Conservation (phyloP, 345 rosid genomes). For the Moringa oleifera region DNA sequence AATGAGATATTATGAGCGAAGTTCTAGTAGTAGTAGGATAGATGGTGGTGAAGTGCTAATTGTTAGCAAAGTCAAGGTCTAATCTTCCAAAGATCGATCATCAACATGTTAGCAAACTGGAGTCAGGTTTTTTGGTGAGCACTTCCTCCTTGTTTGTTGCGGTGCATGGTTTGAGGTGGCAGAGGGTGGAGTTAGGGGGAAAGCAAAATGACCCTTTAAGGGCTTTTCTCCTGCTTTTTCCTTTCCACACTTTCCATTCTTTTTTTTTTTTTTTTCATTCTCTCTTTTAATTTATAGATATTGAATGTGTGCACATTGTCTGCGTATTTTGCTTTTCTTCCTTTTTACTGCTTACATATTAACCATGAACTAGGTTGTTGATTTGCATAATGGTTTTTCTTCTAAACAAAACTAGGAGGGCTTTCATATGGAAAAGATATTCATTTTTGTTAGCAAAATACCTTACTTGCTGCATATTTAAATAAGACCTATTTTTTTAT, state of each 20-base stretch:
- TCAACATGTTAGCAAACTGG: background rate
- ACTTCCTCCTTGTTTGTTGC: background rate
- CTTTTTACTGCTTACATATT: too few relatives aligned
- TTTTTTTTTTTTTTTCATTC: background rate
- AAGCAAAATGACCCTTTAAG: slow-evolving; percentile 2
- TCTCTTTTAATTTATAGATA: background rate
- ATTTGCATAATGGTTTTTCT: too few relatives aligned
- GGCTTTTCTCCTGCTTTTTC: slow-evolving; percentile 3
- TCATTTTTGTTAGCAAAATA: too few relatives aligned
- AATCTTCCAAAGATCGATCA: too few relatives aligned
- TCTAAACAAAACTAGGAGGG: too few relatives aligned
- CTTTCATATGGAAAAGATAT: too few relatives aligned
- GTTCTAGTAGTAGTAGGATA: background rate
- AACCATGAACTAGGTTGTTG: too few relatives aligned
- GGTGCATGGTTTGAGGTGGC: too few relatives aligned
- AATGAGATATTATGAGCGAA: background rate
- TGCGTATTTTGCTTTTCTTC: background rate
- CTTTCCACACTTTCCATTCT: background rate
- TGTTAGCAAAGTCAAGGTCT: background rate
- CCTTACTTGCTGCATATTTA: too few relatives aligned
- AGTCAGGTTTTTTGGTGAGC: background rate
- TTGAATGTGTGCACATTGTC: background rate
- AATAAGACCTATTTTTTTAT: too few relatives aligned
- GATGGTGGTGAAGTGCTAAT: background rate
- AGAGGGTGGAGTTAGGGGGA: too few relatives aligned